phyloP scores from a whole-genome alignment of 257 asterid species.

The Solanum pennellii region DNA sequence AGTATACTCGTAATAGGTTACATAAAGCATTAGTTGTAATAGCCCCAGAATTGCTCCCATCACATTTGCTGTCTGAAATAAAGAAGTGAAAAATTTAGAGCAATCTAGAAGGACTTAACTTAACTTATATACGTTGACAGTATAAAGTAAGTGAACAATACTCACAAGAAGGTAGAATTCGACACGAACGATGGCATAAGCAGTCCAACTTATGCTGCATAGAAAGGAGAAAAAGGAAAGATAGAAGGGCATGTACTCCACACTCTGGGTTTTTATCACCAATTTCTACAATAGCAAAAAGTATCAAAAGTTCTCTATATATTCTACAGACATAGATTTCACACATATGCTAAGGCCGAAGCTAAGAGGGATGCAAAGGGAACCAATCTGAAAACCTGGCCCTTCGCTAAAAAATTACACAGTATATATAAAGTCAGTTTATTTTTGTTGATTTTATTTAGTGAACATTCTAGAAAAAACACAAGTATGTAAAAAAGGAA shows the following conservation, averaged over 20 bases:
- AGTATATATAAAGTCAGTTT: no score
- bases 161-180: conserved; percentile 60
- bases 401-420: background rate
- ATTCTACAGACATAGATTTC: background rate
- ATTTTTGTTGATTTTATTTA: no score
- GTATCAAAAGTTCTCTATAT: background rate
- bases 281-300: conserved; percentile 32
- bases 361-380: background rate
- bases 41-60: conserved; percentile 55
- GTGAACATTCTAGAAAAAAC: background rate
- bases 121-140: background rate
- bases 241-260: conserved; percentile 80
- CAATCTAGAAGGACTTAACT: background rate
- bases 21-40: conserved; percentile 58
- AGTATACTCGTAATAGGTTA: conserved; percentile 50
- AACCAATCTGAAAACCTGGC: background rate
- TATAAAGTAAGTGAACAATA: background rate
- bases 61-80: conserved; percentile 54
- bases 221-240: conserved; percentile 60
- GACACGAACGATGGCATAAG: conserved; percentile 53
- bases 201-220: conserved; percentile 65
- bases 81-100: background rate
- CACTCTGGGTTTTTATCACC: conserved; percentile 62
- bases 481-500: background rate
- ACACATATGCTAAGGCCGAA: background rate